phyloP scores from a whole-genome alignment of 352 stramenopile species.

The Pythium rishiriense region DNA sequence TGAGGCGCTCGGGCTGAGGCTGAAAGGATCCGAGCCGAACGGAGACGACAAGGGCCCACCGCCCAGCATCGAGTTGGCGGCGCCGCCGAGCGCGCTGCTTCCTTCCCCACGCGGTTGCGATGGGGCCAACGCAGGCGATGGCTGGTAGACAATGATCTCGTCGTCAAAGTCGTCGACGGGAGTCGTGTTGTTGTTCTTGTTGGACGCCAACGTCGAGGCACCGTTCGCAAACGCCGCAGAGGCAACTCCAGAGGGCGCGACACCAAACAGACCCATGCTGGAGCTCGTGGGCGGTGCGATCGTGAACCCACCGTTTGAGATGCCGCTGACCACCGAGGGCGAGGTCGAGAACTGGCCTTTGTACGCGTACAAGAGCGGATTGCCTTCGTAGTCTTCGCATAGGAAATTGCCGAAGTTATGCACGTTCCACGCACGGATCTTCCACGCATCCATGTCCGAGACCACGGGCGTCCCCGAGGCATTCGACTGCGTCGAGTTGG shows the following conservation, averaged over 20 bases:
- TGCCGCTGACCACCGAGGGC: conserved; percentile 26
- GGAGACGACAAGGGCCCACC: conserved; percentile 13
- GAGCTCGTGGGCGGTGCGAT: not conserved
- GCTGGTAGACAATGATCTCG: conserved; percentile 85
- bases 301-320: conserved; percentile 23
- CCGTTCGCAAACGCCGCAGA: not conserved
- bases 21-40: conserved; percentile 30
- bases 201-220: not conserved
- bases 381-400: conserved; percentile 57
- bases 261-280: conserved; percentile 12
- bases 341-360: conserved; percentile 39
- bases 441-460: conserved; percentile 45
- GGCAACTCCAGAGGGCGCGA: conserved; percentile 6
- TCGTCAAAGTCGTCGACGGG: conserved; percentile 71
- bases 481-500: not conserved
- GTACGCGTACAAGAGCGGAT: conserved; percentile 56
- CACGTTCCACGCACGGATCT: conserved; percentile 64
- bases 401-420: conserved; percentile 59
- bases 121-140: conserved; percentile 40
- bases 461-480: conserved; percentile 23
- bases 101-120: conserved; percentile 17
- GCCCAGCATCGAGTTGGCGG: conserved; percentile 23
- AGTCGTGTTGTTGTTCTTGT: conserved; percentile 17
- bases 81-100: conserved; percentile 38
- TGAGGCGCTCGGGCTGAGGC: conserved; percentile 14